These are phyloP conservation scores for Uronychia binucleata DNA, from an alignment of 73 alveolate genomes.

Conservation along the genomic window DNA sequence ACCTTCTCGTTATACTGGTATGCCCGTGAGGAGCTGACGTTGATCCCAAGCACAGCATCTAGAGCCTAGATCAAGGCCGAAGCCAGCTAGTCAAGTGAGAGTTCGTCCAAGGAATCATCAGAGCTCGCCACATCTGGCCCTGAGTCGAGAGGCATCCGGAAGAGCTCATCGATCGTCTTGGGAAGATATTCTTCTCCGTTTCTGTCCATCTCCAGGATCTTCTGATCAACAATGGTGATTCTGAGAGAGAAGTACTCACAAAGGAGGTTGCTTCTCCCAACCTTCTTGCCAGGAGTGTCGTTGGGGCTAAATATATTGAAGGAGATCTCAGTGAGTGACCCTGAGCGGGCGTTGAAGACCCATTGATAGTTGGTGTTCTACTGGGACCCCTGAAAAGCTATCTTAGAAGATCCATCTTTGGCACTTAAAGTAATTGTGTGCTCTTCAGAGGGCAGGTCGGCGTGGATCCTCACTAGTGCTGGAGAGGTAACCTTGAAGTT, in stretches of 20 bases:
- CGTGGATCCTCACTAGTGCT: neutral
- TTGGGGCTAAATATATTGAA: no score
- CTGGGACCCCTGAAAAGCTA: no score
- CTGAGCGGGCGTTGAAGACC: no score
- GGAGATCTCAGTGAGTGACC: no score
- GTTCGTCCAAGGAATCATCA: neutral
- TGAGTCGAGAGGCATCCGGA: neutral
- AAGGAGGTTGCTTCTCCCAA: neutral
- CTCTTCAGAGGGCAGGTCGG: neutral
- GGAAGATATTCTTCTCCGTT: neutral
- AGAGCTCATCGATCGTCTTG: neutral
- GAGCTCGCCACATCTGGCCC: neutral
- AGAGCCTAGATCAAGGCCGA: neutral
- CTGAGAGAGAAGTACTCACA: neutral
- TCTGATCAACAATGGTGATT: neutral
- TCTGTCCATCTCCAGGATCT: neutral
- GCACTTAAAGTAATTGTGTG: neutral
- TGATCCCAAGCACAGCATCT: no score
- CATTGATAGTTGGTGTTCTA: no score
- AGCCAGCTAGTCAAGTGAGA: neutral
- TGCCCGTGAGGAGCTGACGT: neutral
- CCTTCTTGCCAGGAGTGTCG: neutral
- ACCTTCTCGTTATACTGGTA: neutral
- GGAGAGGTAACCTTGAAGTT: neutral
- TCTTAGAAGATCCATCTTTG: no score